Conservation (phyloP, 1,284 basidiomycete genomes). For the Rugosomyces carneus region DNA sequence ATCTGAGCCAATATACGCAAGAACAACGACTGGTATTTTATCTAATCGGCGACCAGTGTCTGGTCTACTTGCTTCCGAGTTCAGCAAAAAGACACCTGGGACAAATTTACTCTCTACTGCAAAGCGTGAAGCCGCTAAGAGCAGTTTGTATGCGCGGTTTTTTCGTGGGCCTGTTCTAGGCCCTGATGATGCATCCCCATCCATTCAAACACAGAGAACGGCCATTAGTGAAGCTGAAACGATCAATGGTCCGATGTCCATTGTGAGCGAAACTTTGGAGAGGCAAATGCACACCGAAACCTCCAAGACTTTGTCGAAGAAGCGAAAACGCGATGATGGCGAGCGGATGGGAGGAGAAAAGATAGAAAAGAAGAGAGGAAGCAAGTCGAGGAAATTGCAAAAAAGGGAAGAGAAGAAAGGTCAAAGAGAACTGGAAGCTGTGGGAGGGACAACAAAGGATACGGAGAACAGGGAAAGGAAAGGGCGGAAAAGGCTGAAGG, state of each 20-base stretch:
- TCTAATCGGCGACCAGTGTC: conserved; percentile 60
- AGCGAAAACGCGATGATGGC: not conserved
- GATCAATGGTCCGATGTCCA: conserved; percentile 10
- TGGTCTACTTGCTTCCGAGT: conserved; percentile 41
- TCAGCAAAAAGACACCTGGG: conserved; percentile 43
- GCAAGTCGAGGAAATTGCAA: conserved; percentile 6
- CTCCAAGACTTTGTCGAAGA: not conserved
- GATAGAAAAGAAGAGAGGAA: conserved; percentile 19
- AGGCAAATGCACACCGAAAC: not conserved
- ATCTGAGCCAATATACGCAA: conserved; percentile 31
- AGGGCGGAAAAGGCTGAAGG: conserved; percentile 11
- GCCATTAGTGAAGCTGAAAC: not conserved
- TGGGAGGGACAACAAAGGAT: not conserved
- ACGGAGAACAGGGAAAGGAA: conserved; percentile 11
- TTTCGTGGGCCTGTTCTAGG: conserved; percentile 67
- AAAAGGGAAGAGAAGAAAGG: not conserved
- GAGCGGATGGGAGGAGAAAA: not conserved
- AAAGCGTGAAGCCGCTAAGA: conserved; percentile 73
- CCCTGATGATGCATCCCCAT: conserved; percentile 29
- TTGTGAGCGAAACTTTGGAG: not conserved
- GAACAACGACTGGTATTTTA: conserved; percentile 72
- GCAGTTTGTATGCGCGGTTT: conserved; percentile 74
- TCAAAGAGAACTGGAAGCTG: too few species aligned
- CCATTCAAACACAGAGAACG: not conserved
- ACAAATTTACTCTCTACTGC: conserved; percentile 57